Percentiles rank a stretch among this genome's conserved stretches.
phyloP scores from a whole-genome alignment of 352 stramenopile species.

The Pilasporangium apinafurcum region DNA sequence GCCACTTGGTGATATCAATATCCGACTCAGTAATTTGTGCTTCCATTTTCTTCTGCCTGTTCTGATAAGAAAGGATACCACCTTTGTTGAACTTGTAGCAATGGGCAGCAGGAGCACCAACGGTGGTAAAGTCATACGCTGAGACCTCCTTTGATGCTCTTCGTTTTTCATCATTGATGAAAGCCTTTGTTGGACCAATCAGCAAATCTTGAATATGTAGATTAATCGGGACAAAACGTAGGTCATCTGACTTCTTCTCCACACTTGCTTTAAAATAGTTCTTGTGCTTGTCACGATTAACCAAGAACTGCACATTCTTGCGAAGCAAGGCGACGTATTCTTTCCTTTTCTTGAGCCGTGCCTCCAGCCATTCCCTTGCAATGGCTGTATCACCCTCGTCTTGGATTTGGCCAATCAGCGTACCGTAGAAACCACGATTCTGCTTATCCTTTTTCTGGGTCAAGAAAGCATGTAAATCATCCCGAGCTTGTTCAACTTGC shows the following conservation, averaged over 20 bases:
- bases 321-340: slow-evolving; percentile 78
- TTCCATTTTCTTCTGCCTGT: slow-evolving; percentile 78
- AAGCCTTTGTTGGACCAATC: slow-evolving; percentile 75
- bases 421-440: slow-evolving; percentile 79
- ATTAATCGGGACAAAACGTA: slow-evolving; percentile 85
- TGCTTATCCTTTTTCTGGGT: slow-evolving; percentile 85
- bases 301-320: slow-evolving; percentile 81
- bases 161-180: slow-evolving; percentile 79
- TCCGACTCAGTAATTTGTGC: slow-evolving; percentile 63
- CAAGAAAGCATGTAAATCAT: slow-evolving; percentile 76
- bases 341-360: slow-evolving; percentile 65
- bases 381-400: slow-evolving; percentile 75
- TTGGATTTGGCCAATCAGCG: slow-evolving; percentile 83
- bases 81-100: slow-evolving; percentile 87
- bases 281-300: slow-evolving; percentile 86
- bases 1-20: slow-evolving; percentile 69
- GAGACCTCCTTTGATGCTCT: slow-evolving; percentile 76
- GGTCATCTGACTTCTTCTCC: slow-evolving; percentile 75
- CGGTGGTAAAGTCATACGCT: slow-evolving; percentile 81
- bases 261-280: slow-evolving; percentile 87
- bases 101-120: slow-evolving; percentile 74
- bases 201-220: slow-evolving; percentile 84
- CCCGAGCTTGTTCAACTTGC: slow-evolving; percentile 67
- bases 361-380: slow-evolving; percentile 76
- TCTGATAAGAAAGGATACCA: slow-evolving; percentile 75